These are phyloP conservation scores for Sabuloglossum arenarium DNA, from an alignment of 495 filamentous ascomycete genomes.

Conservation along the genomic window DNA sequence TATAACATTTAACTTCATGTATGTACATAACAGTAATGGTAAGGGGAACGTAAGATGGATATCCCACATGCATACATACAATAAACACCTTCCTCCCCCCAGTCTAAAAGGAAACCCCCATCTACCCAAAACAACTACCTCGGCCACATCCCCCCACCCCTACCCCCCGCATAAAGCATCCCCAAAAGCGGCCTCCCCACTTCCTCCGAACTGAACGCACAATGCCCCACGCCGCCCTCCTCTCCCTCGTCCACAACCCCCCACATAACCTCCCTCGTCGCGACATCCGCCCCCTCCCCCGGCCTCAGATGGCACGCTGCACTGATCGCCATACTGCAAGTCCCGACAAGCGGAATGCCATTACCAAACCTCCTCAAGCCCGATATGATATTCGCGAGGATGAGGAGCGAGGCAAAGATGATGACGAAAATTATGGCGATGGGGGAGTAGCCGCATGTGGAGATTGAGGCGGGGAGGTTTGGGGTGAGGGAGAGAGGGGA, in stretches of 20 bases:
- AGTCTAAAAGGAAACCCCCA: too few relatives aligned
- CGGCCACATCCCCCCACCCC: too few relatives aligned
- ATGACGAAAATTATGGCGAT: conserved; percentile 16
- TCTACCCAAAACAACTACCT: too few relatives aligned
- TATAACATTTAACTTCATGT: too few relatives aligned
- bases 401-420: conserved; percentile 6
- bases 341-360: conserved; percentile 21
- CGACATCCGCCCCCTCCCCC: conserved; percentile 3
- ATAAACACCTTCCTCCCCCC: too few relatives aligned
- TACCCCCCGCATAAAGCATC: too few relatives aligned
- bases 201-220: neutral
- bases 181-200: neutral
- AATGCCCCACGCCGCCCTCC: neutral
- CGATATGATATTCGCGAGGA: conserved; percentile 6
- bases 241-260: conserved; percentile 11
- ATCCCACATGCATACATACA: too few relatives aligned
- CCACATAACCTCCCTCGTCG: conserved; percentile 16
- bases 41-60: too few relatives aligned
- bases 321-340: conserved; percentile 25
- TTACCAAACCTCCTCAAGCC: conserved; percentile 12
- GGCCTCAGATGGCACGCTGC: conserved; percentile 23
- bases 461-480: conserved; percentile 2
- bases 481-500: neutral
- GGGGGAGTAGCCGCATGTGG: conserved; percentile 13
- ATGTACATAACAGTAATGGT: too few relatives aligned